Evolutionary conservation across 306 rosid species (phyloP).

Genomic region (Cucumis sativus): DNA sequence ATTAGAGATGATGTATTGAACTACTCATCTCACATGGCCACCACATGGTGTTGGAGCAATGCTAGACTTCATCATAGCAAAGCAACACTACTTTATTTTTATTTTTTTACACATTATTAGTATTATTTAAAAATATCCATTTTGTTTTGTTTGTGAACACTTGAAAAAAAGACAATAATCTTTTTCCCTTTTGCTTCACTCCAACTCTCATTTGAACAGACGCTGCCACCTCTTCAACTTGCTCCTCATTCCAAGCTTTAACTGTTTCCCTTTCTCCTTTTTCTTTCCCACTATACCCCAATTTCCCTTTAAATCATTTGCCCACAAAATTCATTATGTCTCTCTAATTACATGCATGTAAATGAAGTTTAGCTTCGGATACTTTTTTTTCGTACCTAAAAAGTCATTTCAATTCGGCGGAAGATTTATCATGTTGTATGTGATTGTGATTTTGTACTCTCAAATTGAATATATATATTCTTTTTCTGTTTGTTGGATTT

Average conservation of each 20-base stretch:
- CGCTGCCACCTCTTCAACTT: background rate
- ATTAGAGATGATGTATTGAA: background rate
- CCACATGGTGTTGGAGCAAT: background rate
- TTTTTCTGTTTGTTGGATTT: no score
- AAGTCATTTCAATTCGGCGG: no score
- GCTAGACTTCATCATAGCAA: background rate
- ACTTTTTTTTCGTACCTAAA: background rate
- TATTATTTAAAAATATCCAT: background rate
- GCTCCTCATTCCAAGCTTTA: background rate
- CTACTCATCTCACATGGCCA: background rate
- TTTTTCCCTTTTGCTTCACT: constrained; percentile 3
- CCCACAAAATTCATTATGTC: background rate
- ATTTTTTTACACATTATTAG: no score
- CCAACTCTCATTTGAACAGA: background rate
- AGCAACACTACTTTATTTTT: background rate
- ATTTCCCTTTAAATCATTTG: background rate
- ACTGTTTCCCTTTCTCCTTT: background rate
- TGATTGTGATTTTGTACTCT: background rate
- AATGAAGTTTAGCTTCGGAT: background rate
- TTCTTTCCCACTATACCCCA: background rate
- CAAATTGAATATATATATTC: no score
- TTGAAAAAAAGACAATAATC: background rate
- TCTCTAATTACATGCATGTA: background rate
- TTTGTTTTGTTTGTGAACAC: background rate
- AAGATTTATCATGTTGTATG: background rate